Evolutionary conservation across 2,329 filamentous ascomycete species (phyloP), one percentile per base, ranked within the genome.

Genomic region (Calonectria pseudoturangicola): DNA sequence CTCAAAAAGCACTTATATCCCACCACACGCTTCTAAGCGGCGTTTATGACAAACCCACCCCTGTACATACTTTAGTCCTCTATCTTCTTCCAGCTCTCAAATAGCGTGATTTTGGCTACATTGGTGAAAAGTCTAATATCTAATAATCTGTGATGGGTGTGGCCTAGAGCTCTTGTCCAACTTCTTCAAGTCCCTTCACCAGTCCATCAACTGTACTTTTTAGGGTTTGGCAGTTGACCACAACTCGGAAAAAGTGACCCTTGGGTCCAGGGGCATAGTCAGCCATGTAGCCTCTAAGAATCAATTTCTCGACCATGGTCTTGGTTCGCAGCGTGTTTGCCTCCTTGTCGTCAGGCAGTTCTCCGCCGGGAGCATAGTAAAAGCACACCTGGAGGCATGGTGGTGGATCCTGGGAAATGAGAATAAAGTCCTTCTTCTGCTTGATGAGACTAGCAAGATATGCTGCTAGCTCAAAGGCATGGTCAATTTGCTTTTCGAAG

Each of bases 321-420:
- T 86, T 84, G 39, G 90, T 91, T 48, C 85, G 82, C 48, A 81
- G 79, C 39, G 89, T 90, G 79, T 91, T 92, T 66, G 82, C 83
- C 45, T 83, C 83, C 7, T 81, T 75, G 18, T 86, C 83, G 0
- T 82, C 82, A 0, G 83, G 78, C 51, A 93, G 75, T 70, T 83
- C 79, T 2, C 92, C 90, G 1, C 75, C 75, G 0, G 91, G 91
- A 0, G 93, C 91, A 80, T 94, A 95, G 83, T 98, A 98, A 83
- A 98, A 98, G 87, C 96, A 98, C 27, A 98, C 94, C 85, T 98
- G 97, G 82, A 98, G 86, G 84, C 96, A 98, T 0, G 95, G 94
- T 58, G 96, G 93, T 30, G 95, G 94, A 78, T 94, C 93, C 69
- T 91, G 88, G 13, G 92, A 94, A 3, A 98, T 90, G 18, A 98